Percentiles rank a stretch among this genome's conserved stretches.
Evolutionary conservation across 129 eudicot genomes (phyloP).

Genomic region (Dittrichia graveolens): DNA sequence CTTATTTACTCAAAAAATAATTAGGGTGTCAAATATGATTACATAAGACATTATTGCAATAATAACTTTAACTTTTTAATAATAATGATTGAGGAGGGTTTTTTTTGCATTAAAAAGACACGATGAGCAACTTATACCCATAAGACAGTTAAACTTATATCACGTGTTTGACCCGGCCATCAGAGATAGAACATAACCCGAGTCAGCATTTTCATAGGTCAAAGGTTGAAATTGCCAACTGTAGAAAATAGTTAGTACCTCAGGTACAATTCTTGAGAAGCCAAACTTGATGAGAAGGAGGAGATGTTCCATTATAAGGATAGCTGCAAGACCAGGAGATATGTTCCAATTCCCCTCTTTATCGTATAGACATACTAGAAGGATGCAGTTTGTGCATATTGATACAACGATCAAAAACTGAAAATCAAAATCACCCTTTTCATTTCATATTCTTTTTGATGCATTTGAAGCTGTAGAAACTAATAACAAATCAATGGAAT

Average conservation of each 20-base stretch:
- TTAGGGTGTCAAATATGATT: neutral
- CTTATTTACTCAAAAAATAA: neutral
- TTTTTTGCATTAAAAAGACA: too few species aligned
- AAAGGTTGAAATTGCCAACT: neutral
- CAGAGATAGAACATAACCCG: neutral
- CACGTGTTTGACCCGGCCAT: neutral
- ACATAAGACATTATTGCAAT: neutral
- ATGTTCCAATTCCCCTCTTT: slow-evolving; percentile 81
- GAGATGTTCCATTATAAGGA: slow-evolving; percentile 84
- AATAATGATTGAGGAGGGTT: too few species aligned
- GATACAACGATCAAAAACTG: slow-evolving; percentile 95
- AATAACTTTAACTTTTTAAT: too few species aligned
- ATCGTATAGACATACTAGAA: slow-evolving; percentile 82
- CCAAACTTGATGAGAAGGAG: slow-evolving; percentile 85
- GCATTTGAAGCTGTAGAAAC: neutral
- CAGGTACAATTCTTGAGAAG: slow-evolving; percentile 82
- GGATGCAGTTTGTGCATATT: slow-evolving; percentile 88
- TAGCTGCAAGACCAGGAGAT: slow-evolving; percentile 96
- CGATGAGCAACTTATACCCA: too few species aligned
- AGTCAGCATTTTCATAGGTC: neutral
- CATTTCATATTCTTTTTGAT: neutral
- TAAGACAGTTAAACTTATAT: neutral
- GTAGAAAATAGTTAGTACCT: slow-evolving; percentile 45
- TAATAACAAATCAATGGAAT: neutral
- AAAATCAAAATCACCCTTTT: slow-evolving; percentile 24